A percentile compares a stretch with the other conserved stretches of the same genome.
phyloP scores from a whole-genome alignment of 257 asterid genomes.

The Nicotiana undulata region DNA sequence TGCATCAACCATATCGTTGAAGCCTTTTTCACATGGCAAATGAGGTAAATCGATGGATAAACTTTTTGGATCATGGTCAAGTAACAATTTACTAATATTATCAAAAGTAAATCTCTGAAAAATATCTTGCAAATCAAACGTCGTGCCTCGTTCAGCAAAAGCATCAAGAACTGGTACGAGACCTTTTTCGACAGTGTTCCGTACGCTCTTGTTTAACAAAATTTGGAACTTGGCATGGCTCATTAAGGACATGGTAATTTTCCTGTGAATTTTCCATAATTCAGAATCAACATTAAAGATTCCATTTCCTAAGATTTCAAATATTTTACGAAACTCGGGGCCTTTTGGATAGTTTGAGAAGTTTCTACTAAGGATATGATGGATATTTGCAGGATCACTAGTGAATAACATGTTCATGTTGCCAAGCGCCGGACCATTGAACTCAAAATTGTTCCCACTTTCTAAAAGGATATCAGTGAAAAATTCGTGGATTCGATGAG shows the following conservation, averaged over 20 bases:
- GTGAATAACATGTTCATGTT: neutral
- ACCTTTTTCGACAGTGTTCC: neutral
- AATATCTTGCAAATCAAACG: neutral
- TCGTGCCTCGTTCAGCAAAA: neutral
- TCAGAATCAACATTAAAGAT: neutral
- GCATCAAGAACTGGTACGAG: neutral
- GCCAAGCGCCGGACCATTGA: neutral
- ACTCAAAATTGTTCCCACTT: neutral
- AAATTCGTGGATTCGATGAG: neutral
- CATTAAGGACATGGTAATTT: neutral
- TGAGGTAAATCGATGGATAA: neutral
- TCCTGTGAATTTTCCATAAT: conserved; percentile 1
- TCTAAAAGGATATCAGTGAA: neutral
- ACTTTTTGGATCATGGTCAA: neutral
- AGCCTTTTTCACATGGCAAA: neutral
- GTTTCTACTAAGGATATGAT: neutral
- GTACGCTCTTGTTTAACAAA: neutral
- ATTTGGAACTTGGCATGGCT: neutral
- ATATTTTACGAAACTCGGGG: neutral
- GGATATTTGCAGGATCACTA: neutral
- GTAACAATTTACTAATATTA: neutral
- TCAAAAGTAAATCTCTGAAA: conserved; percentile 5
- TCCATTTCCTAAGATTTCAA: neutral
- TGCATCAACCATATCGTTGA: neutral
- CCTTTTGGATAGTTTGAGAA: conserved; percentile 7